Conservation (phyloP, 345 rosid genomes). For the Barbarea vulgaris region DNA sequence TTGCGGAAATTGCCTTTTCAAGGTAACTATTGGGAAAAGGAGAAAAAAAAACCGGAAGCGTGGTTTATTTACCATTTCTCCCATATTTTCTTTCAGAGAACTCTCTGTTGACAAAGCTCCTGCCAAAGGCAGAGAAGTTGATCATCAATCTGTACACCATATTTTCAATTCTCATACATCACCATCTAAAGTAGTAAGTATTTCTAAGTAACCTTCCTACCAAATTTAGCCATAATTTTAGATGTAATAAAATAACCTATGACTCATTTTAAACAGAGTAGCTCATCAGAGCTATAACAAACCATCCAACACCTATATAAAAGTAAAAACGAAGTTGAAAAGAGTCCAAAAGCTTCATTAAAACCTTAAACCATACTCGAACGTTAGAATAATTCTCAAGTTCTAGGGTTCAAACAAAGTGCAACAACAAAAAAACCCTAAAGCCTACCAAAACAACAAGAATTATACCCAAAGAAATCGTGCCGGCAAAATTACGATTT, state of each 20-base stretch:
- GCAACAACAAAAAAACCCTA: slow-evolving; percentile 11
- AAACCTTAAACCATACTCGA: not conserved
- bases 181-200: not conserved
- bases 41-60: not conserved
- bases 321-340: not conserved
- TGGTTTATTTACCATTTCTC: slow-evolving; percentile 50
- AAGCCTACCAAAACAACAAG: slow-evolving; percentile 16
- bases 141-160: slow-evolving; percentile 23
- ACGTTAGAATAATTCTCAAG: not conserved
- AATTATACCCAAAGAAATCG: not conserved
- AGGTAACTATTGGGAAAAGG: not conserved
- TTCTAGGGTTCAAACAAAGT: not conserved
- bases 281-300: slow-evolving; percentile 1
- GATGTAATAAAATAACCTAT: not conserved
- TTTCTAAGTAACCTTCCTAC: not conserved
- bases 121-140: slow-evolving; percentile 7
- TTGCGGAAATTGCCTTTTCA: not conserved
- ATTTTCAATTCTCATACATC: not conserved
- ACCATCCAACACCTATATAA: not conserved
- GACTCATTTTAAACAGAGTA: not conserved
- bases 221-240: not conserved
- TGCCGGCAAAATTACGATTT: slow-evolving; percentile 10
- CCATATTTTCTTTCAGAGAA: slow-evolving; percentile 38
- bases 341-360: not conserved
- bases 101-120: slow-evolving; percentile 8